Evolutionary conservation across 140 eudicot species (phyloP).

Genomic region (Anethum foeniculum): DNA sequence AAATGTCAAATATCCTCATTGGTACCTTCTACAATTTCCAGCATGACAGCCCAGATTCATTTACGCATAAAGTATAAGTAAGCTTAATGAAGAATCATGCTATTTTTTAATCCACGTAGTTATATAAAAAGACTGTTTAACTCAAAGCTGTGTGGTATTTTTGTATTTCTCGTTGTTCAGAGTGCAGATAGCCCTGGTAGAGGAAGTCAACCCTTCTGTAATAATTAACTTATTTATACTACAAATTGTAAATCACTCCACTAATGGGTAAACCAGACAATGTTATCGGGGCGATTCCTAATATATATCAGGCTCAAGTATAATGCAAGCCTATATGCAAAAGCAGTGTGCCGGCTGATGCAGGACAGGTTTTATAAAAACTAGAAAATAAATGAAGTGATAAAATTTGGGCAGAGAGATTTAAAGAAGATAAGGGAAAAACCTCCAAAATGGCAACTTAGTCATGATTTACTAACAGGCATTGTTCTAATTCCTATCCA

Average conservation of each 20-base stretch:
- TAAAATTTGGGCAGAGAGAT: not conserved
- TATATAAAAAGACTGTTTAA: not conserved
- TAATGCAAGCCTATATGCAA: not conserved
- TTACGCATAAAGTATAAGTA: not conserved
- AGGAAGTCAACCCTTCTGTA: not conserved
- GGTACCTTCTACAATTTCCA: not conserved
- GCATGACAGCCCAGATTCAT: not conserved
- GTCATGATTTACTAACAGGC: not conserved
- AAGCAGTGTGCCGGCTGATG: not conserved
- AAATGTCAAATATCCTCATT: not conserved
- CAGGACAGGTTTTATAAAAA: not conserved
- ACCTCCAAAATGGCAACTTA: not conserved
- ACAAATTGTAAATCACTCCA: not conserved
- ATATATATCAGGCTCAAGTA: not conserved
- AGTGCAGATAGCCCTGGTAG: not conserved
- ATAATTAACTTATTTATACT: not conserved
- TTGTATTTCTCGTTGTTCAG: not conserved
- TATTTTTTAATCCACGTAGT: not conserved
- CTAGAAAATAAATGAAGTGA: not conserved
- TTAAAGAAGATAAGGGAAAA: not conserved
- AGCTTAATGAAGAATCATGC: not conserved
- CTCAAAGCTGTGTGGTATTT: not conserved
- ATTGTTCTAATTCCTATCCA: not conserved
- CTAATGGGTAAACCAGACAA: not conserved
- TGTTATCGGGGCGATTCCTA: not conserved